Evolutionary conservation across 768 basidiomycete genomes (phyloP).

Genomic region (Auricularia heimuer): DNA sequence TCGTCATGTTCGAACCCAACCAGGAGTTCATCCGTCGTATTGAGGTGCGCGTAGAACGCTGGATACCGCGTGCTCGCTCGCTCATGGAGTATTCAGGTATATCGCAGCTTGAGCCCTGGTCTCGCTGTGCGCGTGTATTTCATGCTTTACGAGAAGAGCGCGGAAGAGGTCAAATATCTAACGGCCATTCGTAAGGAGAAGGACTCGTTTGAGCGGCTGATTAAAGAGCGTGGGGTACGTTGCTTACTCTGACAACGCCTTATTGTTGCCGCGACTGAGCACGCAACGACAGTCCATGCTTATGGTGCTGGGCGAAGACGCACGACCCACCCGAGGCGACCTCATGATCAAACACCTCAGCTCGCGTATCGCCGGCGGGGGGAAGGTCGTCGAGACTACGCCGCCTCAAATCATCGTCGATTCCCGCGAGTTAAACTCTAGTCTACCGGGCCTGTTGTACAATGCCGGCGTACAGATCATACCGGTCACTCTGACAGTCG

Average conservation of each 20-base stretch:
- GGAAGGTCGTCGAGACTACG: conserved; percentile 53
- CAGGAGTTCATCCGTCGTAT: conserved; percentile 87
- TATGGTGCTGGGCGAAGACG: conserved; percentile 66
- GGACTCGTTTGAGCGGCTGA: conserved; percentile 84
- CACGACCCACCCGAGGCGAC: conserved; percentile 33
- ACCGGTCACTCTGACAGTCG: conserved; percentile 89
- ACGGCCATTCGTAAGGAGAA: conserved; percentile 84
- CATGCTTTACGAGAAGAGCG: conserved; percentile 86
- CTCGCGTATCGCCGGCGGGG: conserved; percentile 78
- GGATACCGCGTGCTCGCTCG: not conserved
- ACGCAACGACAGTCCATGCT: conserved; percentile 63
- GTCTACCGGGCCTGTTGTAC: conserved; percentile 82
- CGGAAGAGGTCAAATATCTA: conserved; percentile 93
- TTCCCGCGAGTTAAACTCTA: conserved; percentile 92
- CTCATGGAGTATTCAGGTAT: conserved; percentile 45
- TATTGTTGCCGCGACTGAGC: not conserved
- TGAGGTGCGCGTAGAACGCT: conserved; percentile 51
- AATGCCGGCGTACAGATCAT: conserved; percentile 68
- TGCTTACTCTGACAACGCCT: not conserved
- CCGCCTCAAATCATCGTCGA: conserved; percentile 83
- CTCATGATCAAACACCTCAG: conserved; percentile 72
- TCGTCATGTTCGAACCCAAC: conserved; percentile 93
- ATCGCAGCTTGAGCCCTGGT: conserved; percentile 74
- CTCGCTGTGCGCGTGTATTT: conserved; percentile 85
- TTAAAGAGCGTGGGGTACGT: conserved; percentile 84